Evolutionary conservation across 169 alveolate genomes (phyloP).

Genomic region (Babesia caballi): DNA sequence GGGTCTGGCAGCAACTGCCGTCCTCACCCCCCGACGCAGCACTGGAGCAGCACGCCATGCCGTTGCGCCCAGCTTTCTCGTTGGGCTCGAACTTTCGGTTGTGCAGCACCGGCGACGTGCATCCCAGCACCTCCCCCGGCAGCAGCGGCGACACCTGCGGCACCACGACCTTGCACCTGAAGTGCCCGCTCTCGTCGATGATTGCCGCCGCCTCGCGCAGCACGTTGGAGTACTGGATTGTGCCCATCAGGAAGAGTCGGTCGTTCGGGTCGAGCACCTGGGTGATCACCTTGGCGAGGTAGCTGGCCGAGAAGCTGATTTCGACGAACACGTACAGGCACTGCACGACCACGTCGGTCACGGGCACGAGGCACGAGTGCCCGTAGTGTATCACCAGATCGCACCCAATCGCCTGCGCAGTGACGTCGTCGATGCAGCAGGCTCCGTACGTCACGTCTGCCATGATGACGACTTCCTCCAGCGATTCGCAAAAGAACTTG

Average conservation of each 20-base stretch:
- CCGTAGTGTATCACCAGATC: conserved; percentile 98
- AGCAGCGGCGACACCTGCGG: conserved; percentile 96
- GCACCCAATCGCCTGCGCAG: conserved; percentile 86
- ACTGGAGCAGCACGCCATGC: neutral
- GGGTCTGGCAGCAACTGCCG: neutral
- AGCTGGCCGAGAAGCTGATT: conserved; percentile 86
- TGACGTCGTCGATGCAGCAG: conserved; percentile 98
- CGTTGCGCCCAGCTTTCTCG: conserved; percentile 16
- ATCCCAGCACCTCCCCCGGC: conserved; percentile 96
- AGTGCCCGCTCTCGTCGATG: conserved; percentile 54
- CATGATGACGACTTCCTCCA: conserved; percentile 71
- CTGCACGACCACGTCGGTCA: conserved; percentile 79
- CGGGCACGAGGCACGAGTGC: conserved; percentile 96
- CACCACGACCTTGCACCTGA: conserved; percentile 70
- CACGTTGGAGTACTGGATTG: conserved; percentile 85
- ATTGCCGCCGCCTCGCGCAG: conserved; percentile 63
- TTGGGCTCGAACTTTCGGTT: conserved; percentile 8
- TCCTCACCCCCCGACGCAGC: neutral
- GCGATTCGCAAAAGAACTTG: conserved; percentile 75
- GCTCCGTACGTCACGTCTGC: conserved; percentile 99
- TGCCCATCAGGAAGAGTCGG: conserved; percentile 82
- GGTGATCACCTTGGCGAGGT: conserved; percentile 83
- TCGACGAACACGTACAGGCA: conserved; percentile 95
- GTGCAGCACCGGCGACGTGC: conserved; percentile 87
- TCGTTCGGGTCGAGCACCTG: conserved; percentile 68